Evolutionary conservation across 768 basidiomycete species (phyloP), one percentile per base, ranked within the genome.

Genomic region (Crassisporium funariophilum): DNA sequence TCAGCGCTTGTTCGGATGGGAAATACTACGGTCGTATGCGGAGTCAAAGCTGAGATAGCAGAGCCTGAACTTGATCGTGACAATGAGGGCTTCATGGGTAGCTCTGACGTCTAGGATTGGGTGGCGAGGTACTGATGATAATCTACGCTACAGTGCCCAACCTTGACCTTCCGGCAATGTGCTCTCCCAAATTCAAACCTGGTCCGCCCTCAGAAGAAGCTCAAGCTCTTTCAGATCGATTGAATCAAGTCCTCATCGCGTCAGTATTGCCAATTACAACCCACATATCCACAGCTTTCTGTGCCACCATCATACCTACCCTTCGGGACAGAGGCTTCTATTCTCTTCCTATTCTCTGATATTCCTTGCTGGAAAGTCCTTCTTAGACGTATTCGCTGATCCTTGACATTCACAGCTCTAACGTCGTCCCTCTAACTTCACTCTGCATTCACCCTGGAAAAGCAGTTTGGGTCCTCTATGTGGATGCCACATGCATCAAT

Each of bases 161-260:
- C 59, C 71, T 98, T 53, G 95, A 99, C 64, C 78, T 99, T 2
- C 88, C 95, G 2, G 88, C 95, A 0, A 78, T 98, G 46, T 98
- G 93, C 61, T 94, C 93, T 6, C 86, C 95, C 0, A 83, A 81
- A 57, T 98, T 97, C 74, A 95, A 94, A 58, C 90, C 95, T 25
- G 97, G 97, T 2, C 95, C 97, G 1, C 97, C 97, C 0, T 77
- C 82, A 0, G 95, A 98, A 51, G 95, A 98, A 62, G 94, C 95
- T 0, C 97, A 98, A 59, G 84, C 91, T 4, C 74, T 95, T 4
- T 93, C 92, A 0, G 86, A 91, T 56, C 74, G 88, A 49, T 64
- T 99, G 46, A 83, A 91, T 55, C 84, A 93, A 52, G 76, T 81
- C 13, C 72, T 97, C n/a, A 54, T 84, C 35, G 73, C 83, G 89